Base-by-base conservation (phyloP, 176 grass and related monocot genomes). In the Otatea glauca region DNA sequence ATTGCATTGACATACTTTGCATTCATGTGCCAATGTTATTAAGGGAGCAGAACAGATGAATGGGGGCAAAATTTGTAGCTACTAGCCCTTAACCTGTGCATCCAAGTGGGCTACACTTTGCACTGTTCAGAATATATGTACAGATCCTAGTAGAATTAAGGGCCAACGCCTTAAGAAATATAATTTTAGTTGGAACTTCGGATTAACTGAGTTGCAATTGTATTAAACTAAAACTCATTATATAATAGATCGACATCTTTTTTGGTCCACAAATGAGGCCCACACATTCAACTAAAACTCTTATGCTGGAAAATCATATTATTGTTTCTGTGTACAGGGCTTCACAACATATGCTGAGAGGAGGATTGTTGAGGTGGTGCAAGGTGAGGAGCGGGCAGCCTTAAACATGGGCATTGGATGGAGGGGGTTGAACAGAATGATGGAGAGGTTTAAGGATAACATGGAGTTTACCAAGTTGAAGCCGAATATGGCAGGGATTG, bases 381-480 rank as follows among this genome's bases (percentile, higher is more conserved):
- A 98, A 83, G 91, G 96, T 76, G 85, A 93, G 73, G 96, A 98
- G 64, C 81, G 87, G 5, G 96, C 93, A 4, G 91, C 93, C 16
- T 79, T 98, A 71, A 98, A 89, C 69, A 92, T 72, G 44, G 96
- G 96, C 37, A 95, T 92, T 50, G 96, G 96, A 83, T 98, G 96
- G 96, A 92, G 83, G 77, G 83, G 89, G 1, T 81, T 98, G 64
- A 95, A 94, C 72, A 88, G 68, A 45, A 90, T 86, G 83, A 91
- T 98, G 87, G 89, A 98, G 50, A 93, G 96, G 80, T 98, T 98
- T 50, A 92, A 93, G 44, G 93, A 98, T 90, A 93, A 90, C 72
- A 90, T 95, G 96, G 96, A 98, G 44, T 98, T 95, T 48, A 98
- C 96, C 23, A 98, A 98, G 67, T 84, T 98, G 77, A 98, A 98